A percentile compares a stretch with the other conserved stretches of the same genome.
phyloP scores from a whole-genome alignment of 1,284 basidiomycete species.

The Rhodotorula sp. region DNA sequence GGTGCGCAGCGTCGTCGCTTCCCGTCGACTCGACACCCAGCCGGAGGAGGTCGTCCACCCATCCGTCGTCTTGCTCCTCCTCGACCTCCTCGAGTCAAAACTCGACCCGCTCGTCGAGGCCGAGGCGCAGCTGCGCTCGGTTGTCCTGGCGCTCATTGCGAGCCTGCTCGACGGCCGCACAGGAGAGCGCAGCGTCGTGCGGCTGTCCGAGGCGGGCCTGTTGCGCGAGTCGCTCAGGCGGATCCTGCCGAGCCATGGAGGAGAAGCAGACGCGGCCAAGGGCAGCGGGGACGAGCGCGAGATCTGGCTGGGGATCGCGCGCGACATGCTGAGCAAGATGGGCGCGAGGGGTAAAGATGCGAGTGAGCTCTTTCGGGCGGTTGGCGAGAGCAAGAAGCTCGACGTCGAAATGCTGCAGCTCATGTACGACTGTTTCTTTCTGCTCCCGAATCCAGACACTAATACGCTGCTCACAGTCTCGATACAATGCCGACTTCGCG shows the following conservation, averaged over 20 bases:
- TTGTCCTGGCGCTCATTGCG: conserved; percentile 3
- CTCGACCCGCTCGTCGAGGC: not conserved
- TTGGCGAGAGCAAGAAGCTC: not conserved
- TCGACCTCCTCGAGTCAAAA: conserved; percentile 3
- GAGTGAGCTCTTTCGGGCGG: conserved; percentile 7
- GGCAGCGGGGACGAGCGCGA: not conserved
- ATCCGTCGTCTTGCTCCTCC: conserved; percentile 2
- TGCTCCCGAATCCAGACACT: too few relatives aligned
- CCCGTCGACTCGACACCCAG: not conserved
- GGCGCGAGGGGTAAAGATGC: conserved; percentile 9
- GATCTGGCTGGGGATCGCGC: conserved; percentile 2
- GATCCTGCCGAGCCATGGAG: not conserved
- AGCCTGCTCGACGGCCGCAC: conserved; percentile 5
- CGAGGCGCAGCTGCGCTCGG: not conserved
- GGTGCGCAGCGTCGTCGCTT: not conserved
- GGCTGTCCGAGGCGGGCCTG: conserved; percentile 16
- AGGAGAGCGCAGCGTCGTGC: conserved; percentile 1
- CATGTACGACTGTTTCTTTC: conserved; percentile 6
- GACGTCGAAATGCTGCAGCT: conserved; percentile 10
- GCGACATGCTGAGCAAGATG: conserved; percentile 4
- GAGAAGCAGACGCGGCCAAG: not conserved
- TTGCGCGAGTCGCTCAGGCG: conserved; percentile 9
- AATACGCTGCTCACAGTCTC: not conserved
- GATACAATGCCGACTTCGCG: conserved; percentile 11
- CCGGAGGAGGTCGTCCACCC: conserved; percentile 4